Evolutionary conservation across 208 protist species (phyloP).

Genomic region (Trypanosoma caninum): DNA sequence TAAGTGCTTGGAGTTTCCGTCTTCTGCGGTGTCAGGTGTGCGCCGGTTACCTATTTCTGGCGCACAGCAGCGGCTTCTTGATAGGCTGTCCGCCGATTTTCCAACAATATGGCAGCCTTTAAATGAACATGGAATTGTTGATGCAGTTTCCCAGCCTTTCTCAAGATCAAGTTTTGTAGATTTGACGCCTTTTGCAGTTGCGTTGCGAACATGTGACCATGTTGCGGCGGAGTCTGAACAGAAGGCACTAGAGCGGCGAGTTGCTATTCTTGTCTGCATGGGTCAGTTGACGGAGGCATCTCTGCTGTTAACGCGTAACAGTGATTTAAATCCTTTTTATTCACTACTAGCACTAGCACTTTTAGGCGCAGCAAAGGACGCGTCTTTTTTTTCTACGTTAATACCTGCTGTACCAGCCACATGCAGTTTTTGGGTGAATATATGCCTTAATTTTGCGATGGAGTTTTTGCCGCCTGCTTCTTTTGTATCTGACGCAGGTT

Average conservation of each 20-base stretch:
- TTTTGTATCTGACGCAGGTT: neutral
- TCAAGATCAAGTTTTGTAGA: neutral
- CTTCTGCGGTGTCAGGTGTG: too few relatives aligned
- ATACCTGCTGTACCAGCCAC: slow-evolving; percentile 9
- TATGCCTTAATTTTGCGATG: slow-evolving; percentile 40
- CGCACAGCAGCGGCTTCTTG: too few relatives aligned
- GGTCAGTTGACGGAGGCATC: slow-evolving; percentile 45
- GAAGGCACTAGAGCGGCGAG: slow-evolving; percentile 76
- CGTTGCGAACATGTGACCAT: slow-evolving; percentile 33
- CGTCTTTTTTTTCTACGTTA: slow-evolving; percentile 9
- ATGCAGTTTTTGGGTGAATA: slow-evolving; percentile 58
- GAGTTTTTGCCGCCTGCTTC: slow-evolving; percentile 12
- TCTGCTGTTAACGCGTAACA: slow-evolving; percentile 49
- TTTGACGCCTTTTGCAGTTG: neutral
- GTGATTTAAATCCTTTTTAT: slow-evolving; percentile 47
- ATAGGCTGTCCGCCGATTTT: too few relatives aligned
- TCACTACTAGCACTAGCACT: slow-evolving; percentile 54
- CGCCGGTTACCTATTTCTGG: too few relatives aligned
- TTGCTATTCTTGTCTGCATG: slow-evolving; percentile 63
- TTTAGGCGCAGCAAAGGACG: slow-evolving; percentile 28
- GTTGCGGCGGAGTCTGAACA: slow-evolving; percentile 49
- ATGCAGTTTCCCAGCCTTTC: neutral
- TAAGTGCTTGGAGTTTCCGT: too few relatives aligned
- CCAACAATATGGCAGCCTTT: too few relatives aligned
- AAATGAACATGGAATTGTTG: slow-evolving; percentile 1